Conservation (phyloP, 2,329 filamentous ascomycete species). For the Monilinia polystroma region DNA sequence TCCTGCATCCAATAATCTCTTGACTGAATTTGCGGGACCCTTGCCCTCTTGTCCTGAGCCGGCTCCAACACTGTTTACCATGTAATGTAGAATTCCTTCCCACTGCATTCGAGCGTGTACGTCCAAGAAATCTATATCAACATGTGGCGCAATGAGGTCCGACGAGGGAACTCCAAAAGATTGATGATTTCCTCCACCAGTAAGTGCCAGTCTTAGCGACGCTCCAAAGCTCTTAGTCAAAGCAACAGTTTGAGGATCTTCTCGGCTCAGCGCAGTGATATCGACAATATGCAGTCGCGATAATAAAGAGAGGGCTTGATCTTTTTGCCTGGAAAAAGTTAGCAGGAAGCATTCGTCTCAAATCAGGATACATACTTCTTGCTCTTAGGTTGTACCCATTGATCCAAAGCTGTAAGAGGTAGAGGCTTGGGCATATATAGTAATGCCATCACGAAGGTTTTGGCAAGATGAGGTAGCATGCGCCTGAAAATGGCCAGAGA, state of each 20-base stretch:
- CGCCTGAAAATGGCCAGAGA: slow-evolving; percentile 93
- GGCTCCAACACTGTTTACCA: slow-evolving; percentile 72
- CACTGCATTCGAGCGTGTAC: slow-evolving; percentile 84
- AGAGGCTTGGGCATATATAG: slow-evolving; percentile 86
- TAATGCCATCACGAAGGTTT: slow-evolving; percentile 93
- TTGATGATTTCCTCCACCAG: slow-evolving; percentile 78
- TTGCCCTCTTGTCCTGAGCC: slow-evolving; percentile 49
- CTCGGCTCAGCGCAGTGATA: slow-evolving; percentile 59
- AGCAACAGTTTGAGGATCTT: slow-evolving; percentile 67
- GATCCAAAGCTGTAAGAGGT: slow-evolving; percentile 74
- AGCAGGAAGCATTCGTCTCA: slow-evolving; percentile 22
- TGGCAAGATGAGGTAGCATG: slow-evolving; percentile 93
- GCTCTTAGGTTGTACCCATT: slow-evolving; percentile 74
- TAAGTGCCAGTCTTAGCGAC: slow-evolving; percentile 82
- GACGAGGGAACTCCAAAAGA: slow-evolving; percentile 87
- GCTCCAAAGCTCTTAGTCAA: slow-evolving; percentile 79
- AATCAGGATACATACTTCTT: slow-evolving; percentile 47
- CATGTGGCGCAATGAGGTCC: slow-evolving; percentile 58
- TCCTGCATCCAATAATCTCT: slow-evolving; percentile 77
- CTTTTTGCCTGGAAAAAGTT: slow-evolving; percentile 61
- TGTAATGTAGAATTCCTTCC: slow-evolving; percentile 95
- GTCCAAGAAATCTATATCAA: slow-evolving; percentile 74
- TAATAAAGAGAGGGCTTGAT: slow-evolving; percentile 79
- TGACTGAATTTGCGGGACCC: slow-evolving; percentile 73
- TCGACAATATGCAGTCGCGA: slow-evolving; percentile 83